Evolutionary conservation across 495 filamentous ascomycete genomes (phyloP), one percentile per base, ranked within the genome.

Genomic region (Hypomontagnella monticulosa): DNA sequence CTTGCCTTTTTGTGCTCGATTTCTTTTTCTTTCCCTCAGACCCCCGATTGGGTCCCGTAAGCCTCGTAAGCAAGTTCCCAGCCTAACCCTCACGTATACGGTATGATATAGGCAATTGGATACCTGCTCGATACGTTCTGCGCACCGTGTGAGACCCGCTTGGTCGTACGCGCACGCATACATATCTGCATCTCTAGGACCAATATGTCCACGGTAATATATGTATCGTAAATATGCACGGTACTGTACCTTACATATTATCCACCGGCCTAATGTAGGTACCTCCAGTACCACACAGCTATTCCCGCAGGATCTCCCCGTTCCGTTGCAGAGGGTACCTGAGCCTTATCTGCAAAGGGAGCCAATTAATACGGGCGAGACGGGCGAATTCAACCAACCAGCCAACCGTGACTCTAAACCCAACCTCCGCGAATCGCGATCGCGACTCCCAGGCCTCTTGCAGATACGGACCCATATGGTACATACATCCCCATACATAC

Each of bases 31-130:
- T 52, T 50, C 32, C 48, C 59, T 63, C 66, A 54, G 66, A 69
- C 49, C 48, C 56, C 66, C 56, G 60, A 64, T 69, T 69, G 60
- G 66, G 32, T 38, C 51, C 47, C 38, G 42, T 60, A 66, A 54
- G 62, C 55, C 53, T 57, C 47, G 44, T 58, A 50, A 68, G 53
- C 48, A 63, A 49, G 32, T 32, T n/a, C 23, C 37, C 36, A 32
- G 10, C 57, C 18, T 37, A 52, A 37, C 51, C 16, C 18, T 67
- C 44, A 46, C 38, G 20, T 47, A 61, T 57, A 67, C 63, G 37
- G 36, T 40, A 18, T 14, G 20, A 49, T 52, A 61, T 48, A 40
- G 49, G 58, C 16, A 27, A 27, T 27, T 27, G 6, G 23, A 27
- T 27, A 27, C 23, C 23, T 27, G 23, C 23, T 27, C 23, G 23